Conservation (phyloP, 2,329 filamentous ascomycete species). For the Fusarium odoratissimum region DNA sequence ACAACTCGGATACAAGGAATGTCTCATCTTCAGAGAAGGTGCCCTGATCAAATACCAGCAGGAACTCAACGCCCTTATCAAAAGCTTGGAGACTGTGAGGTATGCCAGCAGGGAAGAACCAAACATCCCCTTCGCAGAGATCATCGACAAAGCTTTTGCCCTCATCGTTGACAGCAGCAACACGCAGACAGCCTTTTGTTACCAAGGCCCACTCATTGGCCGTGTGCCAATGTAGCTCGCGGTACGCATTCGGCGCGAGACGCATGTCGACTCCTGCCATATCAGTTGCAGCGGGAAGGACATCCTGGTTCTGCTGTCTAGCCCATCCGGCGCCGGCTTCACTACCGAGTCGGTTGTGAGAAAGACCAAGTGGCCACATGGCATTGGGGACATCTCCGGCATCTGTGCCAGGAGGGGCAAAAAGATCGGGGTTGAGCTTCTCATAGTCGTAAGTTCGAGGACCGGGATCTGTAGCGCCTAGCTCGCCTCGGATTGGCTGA, state of each 20-base stretch:
- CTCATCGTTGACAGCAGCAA: constrained; percentile 10
- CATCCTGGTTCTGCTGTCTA: constrained; percentile 11
- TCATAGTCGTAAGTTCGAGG: constrained; percentile 20
- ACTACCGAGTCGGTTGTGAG: constrained; percentile 17
- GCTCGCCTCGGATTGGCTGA: constrained; percentile 8
- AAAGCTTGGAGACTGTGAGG: constrained; percentile 14
- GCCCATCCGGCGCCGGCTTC: constrained; percentile 14
- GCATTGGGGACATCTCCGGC: constrained; percentile 11
- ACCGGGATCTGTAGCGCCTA: constrained; percentile 12
- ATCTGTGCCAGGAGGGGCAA: constrained; percentile 11
- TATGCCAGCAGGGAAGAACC: constrained; percentile 19
- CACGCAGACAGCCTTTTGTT: constrained; percentile 12
- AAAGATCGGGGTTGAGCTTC: constrained; percentile 17
- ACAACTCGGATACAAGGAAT: constrained; percentile 16
- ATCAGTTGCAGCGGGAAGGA: constrained; percentile 1
- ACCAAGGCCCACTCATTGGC: constrained; percentile 12
- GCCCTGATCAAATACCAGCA: constrained; percentile 12
- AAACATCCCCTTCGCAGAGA: constrained; percentile 9
- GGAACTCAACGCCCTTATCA: constrained; percentile 10
- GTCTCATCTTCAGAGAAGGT: constrained; percentile 15
- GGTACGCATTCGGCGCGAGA: constrained; percentile 3
- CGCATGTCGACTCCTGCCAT: constrained; percentile 25
- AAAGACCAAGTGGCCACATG: constrained; percentile 12
- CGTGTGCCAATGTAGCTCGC: constrained; percentile 16
- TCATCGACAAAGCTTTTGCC: constrained; percentile 16